These are phyloP conservation scores for Calonectria leucothoes DNA, from an alignment of 2,329 filamentous ascomycete genomes.

Conservation along the genomic window DNA sequence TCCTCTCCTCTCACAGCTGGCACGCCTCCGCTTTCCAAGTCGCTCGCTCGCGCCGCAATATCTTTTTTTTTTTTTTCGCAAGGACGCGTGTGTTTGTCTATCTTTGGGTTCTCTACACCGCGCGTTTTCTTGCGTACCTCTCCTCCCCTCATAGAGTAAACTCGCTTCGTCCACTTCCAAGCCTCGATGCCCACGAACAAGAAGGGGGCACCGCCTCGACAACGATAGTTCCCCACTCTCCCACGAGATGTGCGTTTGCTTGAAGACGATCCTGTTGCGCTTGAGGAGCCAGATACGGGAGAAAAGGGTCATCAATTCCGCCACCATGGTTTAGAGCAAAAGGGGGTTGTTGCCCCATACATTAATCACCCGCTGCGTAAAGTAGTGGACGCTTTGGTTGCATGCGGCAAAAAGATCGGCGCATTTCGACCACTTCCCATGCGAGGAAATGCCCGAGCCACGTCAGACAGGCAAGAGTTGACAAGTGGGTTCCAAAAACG, in stretches of 20 bases:
- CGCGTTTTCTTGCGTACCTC: slow-evolving; percentile 38
- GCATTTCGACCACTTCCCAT: slow-evolving; percentile 80
- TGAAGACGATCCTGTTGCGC: slow-evolving; percentile 67
- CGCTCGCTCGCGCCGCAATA: slow-evolving; percentile 42
- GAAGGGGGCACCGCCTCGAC: slow-evolving; percentile 65
- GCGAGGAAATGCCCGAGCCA: slow-evolving; percentile 81
- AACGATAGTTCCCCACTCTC: slow-evolving; percentile 71
- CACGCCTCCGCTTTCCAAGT: slow-evolving; percentile 30
- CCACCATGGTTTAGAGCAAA: slow-evolving; percentile 70
- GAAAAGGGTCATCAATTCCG: slow-evolving; percentile 59
- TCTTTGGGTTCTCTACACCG: slow-evolving; percentile 44
- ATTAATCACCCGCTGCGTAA: slow-evolving; percentile 74
- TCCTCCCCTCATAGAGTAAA: slow-evolving; percentile 52
- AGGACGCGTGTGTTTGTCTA: slow-evolving; percentile 49
- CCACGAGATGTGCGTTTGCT: slow-evolving; percentile 68
- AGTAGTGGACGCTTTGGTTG: slow-evolving; percentile 70
- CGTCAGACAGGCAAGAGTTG: slow-evolving; percentile 77
- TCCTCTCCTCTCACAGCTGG: neutral
- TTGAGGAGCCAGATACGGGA: slow-evolving; percentile 68
- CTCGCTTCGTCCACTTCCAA: slow-evolving; percentile 69
- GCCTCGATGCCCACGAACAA: slow-evolving; percentile 67
- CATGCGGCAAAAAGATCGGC: slow-evolving; percentile 79
- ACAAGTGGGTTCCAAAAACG: slow-evolving; percentile 77
- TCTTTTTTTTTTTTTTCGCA: too few species aligned
- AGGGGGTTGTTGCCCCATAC: slow-evolving; percentile 80